Percentiles rank a stretch among this genome's conserved stretches.
These are phyloP conservation scores for Podaxis pistillaris DNA, from an alignment of 768 basidiomycete genomes.

Conservation along the genomic window DNA sequence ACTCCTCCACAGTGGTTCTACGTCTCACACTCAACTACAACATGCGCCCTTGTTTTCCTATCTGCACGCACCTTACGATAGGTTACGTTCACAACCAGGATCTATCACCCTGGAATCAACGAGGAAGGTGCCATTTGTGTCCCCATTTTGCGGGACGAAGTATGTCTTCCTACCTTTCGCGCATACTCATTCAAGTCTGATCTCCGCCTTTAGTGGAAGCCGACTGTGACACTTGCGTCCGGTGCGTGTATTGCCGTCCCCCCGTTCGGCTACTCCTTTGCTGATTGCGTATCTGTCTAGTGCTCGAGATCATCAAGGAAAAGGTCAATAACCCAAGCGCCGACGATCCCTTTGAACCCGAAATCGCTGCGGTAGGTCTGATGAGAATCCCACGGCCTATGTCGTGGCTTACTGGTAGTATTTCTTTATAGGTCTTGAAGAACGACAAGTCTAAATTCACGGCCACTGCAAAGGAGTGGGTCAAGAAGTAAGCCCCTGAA, in stretches of 20 bases:
- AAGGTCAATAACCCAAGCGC: slow-evolving; percentile 87
- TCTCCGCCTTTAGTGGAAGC: slow-evolving; percentile 68
- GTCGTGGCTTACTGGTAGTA: background rate
- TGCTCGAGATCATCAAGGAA: slow-evolving; percentile 74
- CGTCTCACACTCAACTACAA: background rate
- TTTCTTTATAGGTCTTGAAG: slow-evolving; percentile 58
- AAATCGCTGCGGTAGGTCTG: slow-evolving; percentile 74
- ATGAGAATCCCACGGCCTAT: background rate
- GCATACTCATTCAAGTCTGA: slow-evolving; percentile 10
- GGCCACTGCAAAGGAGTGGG: slow-evolving; percentile 77
- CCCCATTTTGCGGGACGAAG: slow-evolving; percentile 81
- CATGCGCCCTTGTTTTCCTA: slow-evolving; percentile 10
- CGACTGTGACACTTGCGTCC: slow-evolving; percentile 68
- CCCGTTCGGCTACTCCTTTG: background rate
- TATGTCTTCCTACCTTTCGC: slow-evolving; percentile 31
- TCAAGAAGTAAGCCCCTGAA: slow-evolving; percentile 64
- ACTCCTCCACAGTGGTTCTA: background rate
- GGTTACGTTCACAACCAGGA: slow-evolving; percentile 84
- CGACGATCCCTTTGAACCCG: slow-evolving; percentile 87
- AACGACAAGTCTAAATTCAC: slow-evolving; percentile 74
- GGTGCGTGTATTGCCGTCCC: slow-evolving; percentile 38
- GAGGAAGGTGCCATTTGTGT: slow-evolving; percentile 87
- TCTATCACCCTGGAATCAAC: slow-evolving; percentile 90
- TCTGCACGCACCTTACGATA: slow-evolving; percentile 28
- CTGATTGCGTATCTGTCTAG: slow-evolving; percentile 33